phyloP scores from a whole-genome alignment of 306 rosid genomes.

The Vicia villosa region DNA sequence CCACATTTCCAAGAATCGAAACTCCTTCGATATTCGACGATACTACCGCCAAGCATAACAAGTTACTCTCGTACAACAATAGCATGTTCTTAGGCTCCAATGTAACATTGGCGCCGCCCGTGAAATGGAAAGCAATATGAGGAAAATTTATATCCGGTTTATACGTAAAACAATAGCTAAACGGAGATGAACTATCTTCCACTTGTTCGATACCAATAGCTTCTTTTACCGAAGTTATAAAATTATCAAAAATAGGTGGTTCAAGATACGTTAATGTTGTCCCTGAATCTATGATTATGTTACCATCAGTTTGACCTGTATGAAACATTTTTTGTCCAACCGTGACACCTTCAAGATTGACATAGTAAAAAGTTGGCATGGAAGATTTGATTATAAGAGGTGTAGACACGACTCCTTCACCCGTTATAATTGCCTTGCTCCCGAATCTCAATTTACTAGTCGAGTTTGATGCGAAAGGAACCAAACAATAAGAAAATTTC shows the following conservation, averaged over 20 bases:
- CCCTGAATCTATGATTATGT: conserved; percentile 40
- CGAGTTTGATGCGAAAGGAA: not conserved
- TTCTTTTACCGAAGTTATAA: conserved; percentile 2
- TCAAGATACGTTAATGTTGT: conserved; percentile 22
- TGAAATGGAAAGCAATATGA: conserved; percentile 7
- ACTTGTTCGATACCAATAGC: not conserved
- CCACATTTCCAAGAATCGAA: conserved; percentile 32
- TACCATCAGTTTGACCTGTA: not conserved
- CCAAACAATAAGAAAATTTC: conserved; percentile 40
- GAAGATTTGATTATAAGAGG: not conserved
- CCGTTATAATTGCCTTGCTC: not conserved
- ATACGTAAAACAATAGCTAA: not conserved
- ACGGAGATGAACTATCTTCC: not conserved
- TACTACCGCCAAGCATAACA: not conserved
- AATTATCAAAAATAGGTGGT: not conserved
- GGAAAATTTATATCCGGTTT: not conserved
- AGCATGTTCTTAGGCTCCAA: not conserved
- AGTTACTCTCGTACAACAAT: not conserved
- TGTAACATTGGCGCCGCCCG: not conserved
- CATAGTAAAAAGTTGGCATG: not conserved
- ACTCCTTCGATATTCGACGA: not conserved
- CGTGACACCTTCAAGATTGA: conserved; percentile 29
- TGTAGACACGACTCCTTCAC: conserved; percentile 12
- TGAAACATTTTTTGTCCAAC: not conserved
- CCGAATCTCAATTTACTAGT: conserved; percentile 41